Evolutionary conservation across 139 green algal genomes (phyloP), one percentile per base, ranked within the genome.

Genomic region (Penium margaritaceum): DNA sequence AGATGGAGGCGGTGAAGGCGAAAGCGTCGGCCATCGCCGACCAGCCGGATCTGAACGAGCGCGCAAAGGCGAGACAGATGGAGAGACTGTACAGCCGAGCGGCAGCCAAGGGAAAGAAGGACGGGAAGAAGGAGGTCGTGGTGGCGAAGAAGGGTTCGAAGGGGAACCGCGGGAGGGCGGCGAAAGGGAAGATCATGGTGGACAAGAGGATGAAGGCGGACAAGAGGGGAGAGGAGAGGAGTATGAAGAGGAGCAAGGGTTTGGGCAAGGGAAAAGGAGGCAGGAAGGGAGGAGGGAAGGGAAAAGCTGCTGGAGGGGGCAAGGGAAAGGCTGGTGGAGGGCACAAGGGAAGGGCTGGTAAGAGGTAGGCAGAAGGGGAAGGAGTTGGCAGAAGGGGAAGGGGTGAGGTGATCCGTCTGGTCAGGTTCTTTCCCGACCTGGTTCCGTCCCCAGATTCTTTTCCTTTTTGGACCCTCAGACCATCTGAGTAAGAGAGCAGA

Each of bases 151-250:
- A 77, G 58, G 70, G 70, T 17, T 29, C 29, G 17, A 35, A 80
- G 65, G 73, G 73, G 30, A 80, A 80, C 33, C 62, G 71, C 53
- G 71, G 71, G 35, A 77, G 74, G 0, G 73, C 33, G 0, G 35
- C 70, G 19, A 80, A 80, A 38, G 70, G 70, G 27, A 79, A 79
- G 21, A 34, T 77, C 44, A 74, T 67, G 73, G 73, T 80, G 37
- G 73, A 80, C 38, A 17, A 32, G 51, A 32, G 73, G 43, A 80
- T 80, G 73, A 53, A 60, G 33, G 53, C 46, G 19, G 73, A 80
- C 58, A 66, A 30, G 36, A 64, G 71, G 7, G 29, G 19, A 7
- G 36, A 58, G 17, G 33, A 33, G 32, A 32, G 67, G 12, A 55
- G 57, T 6, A 24, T 9, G 19, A 76, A 35, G 64, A 74, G 68